These are phyloP conservation scores for Sporopachydermia cereana DNA, from an alignment of 1,139 yeast species.

Conservation along the genomic window DNA sequence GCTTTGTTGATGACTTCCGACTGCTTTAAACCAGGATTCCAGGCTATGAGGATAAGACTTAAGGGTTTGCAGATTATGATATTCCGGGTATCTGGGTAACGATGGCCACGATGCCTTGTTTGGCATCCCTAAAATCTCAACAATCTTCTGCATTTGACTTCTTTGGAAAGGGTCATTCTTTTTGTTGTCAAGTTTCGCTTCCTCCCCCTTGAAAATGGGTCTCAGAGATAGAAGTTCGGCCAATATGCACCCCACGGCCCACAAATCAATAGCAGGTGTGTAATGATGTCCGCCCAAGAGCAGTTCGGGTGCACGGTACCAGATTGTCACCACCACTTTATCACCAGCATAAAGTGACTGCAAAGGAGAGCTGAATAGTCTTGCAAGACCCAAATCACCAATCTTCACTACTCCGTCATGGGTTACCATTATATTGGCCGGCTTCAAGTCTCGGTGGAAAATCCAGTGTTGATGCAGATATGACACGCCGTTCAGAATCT, in stretches of 20 bases:
- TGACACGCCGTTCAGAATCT: conserved; percentile 80
- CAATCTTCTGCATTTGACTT: conserved; percentile 79
- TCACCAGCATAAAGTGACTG: conserved; percentile 90
- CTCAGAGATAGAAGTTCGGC: conserved; percentile 82
- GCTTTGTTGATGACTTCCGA: conserved; percentile 59
- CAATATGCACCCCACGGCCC: conserved; percentile 96
- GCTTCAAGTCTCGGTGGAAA: conserved; percentile 88
- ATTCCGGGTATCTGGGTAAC: conserved; percentile 75
- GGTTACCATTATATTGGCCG: conserved; percentile 96
- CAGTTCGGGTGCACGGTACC: conserved; percentile 96
- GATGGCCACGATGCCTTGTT: conserved; percentile 65
- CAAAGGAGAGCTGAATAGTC: conserved; percentile 79
- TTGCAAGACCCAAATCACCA: conserved; percentile 91
- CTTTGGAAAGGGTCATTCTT: conserved; percentile 90
- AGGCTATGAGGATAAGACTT: conserved; percentile 58
- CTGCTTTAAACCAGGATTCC: conserved; percentile 73
- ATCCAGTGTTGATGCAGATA: conserved; percentile 94
- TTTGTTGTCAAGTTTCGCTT: conserved; percentile 87
- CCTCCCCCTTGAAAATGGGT: conserved; percentile 96
- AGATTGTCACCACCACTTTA: conserved; percentile 93
- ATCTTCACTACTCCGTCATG: conserved; percentile 82
- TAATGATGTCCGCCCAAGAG: conserved; percentile 86
- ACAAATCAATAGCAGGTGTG: conserved; percentile 86
- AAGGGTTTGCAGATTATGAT: conserved; percentile 49
- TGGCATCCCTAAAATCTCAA: conserved; percentile 89